Evolutionary conservation across 83 land plant species (phyloP).

Genomic region (Picea engelmannii): DNA sequence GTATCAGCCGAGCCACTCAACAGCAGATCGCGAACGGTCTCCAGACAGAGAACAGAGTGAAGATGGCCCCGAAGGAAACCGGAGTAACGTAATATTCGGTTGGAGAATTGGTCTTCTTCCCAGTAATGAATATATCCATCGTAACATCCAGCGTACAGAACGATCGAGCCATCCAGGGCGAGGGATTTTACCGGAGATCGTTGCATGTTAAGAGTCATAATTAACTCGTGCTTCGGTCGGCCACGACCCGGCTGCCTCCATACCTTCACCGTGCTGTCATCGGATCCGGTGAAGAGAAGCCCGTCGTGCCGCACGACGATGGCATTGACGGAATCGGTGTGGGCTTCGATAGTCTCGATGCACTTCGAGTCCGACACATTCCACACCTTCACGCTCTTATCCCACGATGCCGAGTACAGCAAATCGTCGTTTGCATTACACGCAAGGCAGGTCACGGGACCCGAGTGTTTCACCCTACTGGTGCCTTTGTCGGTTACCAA

Average conservation of each 20-base stretch:
- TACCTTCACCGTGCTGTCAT: slow-evolving; percentile 44
- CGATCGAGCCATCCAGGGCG: slow-evolving; percentile 16
- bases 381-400: slow-evolving; percentile 63
- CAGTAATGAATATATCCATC: no score
- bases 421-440: slow-evolving; percentile 18
- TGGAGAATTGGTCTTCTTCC: no score
- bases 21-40: neutral
- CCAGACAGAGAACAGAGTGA: slow-evolving; percentile 28
- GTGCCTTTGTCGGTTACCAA: no score
- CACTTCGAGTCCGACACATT: slow-evolving; percentile 43
- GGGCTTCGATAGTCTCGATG: slow-evolving; percentile 51
- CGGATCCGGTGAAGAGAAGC: slow-evolving; percentile 49
- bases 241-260: slow-evolving; percentile 23
- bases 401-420: slow-evolving; percentile 66
- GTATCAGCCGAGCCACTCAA: neutral
- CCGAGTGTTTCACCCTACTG: slow-evolving; percentile 21
- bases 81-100: neutral
- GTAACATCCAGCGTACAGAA: slow-evolving; percentile 22
- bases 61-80: slow-evolving; percentile 27
- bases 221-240: slow-evolving; percentile 17
- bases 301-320: no score
- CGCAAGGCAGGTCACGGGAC: slow-evolving; percentile 47
- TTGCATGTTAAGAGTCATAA: slow-evolving; percentile 26
- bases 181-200: slow-evolving; percentile 44
- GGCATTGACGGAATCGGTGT: slow-evolving; percentile 61